Percentiles rank a stretch among this genome's conserved stretches.
Conservation (phyloP, 2,329 filamentous ascomycete species). For the Anthostomella pinea region DNA sequence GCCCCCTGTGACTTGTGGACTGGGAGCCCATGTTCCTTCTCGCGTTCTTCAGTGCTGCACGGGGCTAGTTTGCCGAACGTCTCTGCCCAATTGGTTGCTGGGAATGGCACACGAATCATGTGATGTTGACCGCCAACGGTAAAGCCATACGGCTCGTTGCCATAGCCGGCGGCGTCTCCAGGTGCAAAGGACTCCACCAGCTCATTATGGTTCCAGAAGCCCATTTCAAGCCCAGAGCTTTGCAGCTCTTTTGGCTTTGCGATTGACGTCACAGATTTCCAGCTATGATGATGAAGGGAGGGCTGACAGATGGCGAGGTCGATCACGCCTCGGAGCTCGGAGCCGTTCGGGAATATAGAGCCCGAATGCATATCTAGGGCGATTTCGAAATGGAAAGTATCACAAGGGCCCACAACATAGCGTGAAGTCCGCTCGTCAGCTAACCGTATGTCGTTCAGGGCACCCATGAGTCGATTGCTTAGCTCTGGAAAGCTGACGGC, state of each 20-base stretch:
- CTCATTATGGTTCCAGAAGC: constrained; percentile 46
- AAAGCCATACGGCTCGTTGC: constrained; percentile 47
- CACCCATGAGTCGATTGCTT: constrained; percentile 47
- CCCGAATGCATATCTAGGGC: constrained; percentile 58
- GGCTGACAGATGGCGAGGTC: constrained; percentile 57
- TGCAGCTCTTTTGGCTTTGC: constrained; percentile 55
- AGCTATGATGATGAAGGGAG: constrained; percentile 54
- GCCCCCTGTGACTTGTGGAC: constrained; percentile 20
- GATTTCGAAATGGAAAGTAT: constrained; percentile 61
- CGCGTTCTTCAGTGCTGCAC: constrained; percentile 40
- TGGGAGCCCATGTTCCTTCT: constrained; percentile 24
- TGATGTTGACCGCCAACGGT: constrained; percentile 40
- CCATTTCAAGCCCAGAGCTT: constrained; percentile 37
- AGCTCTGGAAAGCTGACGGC: constrained; percentile 57
- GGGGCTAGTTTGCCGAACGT: constrained; percentile 56
- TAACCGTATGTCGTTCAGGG: constrained; percentile 44
- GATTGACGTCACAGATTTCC: constrained; percentile 61
- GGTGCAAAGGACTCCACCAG: constrained; percentile 47
- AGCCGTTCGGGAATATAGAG: constrained; percentile 55
- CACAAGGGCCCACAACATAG: constrained; percentile 43
- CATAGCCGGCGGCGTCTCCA: constrained; percentile 52
- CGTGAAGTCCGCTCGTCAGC: constrained; percentile 32
- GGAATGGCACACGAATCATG: constrained; percentile 56
- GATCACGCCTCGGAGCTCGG: constrained; percentile 57
- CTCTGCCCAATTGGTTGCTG: constrained; percentile 55